phyloP scores from a whole-genome alignment of 495 filamentous ascomycete genomes.

The Pseudomonodictys pantanalensis region DNA sequence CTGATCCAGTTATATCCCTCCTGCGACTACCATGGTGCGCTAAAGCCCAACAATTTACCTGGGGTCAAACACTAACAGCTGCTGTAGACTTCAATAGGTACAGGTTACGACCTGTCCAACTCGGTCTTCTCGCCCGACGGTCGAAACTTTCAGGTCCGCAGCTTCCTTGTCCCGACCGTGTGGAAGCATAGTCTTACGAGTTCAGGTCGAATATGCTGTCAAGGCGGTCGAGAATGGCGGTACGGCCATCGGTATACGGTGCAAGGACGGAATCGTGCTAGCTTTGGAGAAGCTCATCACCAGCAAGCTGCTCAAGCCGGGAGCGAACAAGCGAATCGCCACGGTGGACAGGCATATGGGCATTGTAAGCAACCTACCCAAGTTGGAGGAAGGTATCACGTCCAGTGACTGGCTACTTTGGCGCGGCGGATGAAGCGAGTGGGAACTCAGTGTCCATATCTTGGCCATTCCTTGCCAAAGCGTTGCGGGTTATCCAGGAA shows the following conservation, averaged over 20 bases:
- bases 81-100: slow-evolving; percentile 92
- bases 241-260: slow-evolving; percentile 92
- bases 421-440: no score
- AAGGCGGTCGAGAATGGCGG: slow-evolving; percentile 99
- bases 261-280: slow-evolving; percentile 94
- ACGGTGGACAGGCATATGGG: slow-evolving; percentile 92
- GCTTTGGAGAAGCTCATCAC: slow-evolving; percentile 95
- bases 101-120: slow-evolving; percentile 98
- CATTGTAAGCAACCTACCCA: slow-evolving; percentile 60
- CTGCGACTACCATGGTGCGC: slow-evolving; percentile 32
- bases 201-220: slow-evolving; percentile 94
- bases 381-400: no score
- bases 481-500: no score
- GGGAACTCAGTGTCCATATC: no score
- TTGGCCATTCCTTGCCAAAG: no score
- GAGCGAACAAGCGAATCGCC: slow-evolving; percentile 93
- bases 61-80: slow-evolving; percentile 20
- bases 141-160: slow-evolving; percentile 84
- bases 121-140: slow-evolving; percentile 99
- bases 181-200: no score
- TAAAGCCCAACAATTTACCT: not conserved
- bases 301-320: slow-evolving; percentile 89
- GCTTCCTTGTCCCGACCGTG: not conserved
- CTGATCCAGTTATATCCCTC: not conserved
- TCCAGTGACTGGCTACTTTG: no score